A percentile compares a stretch with the other conserved stretches of the same genome.
Conservation (phyloP, 805 yeast genomes). For the Tetrapisispora arboricola region DNA sequence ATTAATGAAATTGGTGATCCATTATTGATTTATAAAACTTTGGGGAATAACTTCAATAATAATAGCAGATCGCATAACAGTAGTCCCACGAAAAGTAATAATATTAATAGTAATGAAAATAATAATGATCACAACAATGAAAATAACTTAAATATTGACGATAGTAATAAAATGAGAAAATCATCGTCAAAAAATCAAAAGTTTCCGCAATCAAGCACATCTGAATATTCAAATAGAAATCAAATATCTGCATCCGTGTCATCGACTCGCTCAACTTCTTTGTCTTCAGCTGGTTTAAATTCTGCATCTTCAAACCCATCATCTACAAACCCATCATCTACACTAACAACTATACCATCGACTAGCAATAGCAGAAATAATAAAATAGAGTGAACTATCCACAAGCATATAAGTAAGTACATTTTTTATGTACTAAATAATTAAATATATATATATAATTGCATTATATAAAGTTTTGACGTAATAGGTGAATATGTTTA, state of each 20-base stretch:
- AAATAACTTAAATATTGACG: neutral
- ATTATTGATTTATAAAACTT: slow-evolving; percentile 50
- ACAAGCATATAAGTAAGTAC: neutral
- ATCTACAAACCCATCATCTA: neutral
- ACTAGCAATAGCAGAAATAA: neutral
- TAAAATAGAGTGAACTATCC: neutral
- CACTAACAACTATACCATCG: neutral
- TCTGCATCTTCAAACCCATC: slow-evolving; percentile 2
- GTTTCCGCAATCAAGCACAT: neutral
- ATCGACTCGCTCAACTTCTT: slow-evolving; percentile 1
- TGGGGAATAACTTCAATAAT: slow-evolving; percentile 13
- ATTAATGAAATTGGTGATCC: slow-evolving; percentile 87
- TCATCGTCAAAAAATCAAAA: neutral
- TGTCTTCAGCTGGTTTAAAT: slow-evolving; percentile 1
- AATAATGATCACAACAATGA: neutral
- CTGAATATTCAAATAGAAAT: neutral
- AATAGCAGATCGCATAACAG: neutral
- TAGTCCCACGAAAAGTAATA: neutral
- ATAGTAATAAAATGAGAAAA: neutral
- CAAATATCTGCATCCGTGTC: slow-evolving; percentile 1
- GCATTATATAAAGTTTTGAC: neutral
- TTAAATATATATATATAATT: neutral
- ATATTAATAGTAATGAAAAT: neutral
- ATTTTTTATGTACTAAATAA: too few relatives aligned
- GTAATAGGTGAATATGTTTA: too few relatives aligned